Base-by-base conservation (phyloP, 2,329 filamentous ascomycete genomes). In the Exophiala phaeomuriformis region DNA sequence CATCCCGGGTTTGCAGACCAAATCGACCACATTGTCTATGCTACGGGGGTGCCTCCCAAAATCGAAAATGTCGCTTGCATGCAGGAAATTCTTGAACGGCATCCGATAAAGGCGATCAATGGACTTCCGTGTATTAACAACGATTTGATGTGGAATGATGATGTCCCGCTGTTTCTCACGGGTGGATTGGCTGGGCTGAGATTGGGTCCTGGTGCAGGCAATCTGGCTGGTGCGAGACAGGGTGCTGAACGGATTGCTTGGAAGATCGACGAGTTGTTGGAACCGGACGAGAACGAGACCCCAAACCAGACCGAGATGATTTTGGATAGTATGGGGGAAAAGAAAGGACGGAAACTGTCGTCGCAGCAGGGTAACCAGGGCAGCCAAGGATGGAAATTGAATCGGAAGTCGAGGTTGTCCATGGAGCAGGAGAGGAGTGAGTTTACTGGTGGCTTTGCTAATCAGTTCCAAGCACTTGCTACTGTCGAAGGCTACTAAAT, bases 51-150 rank as follows among this genome's bases (percentile, higher is more conserved):
- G 37, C 76, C 81, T 46, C 79, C 81, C 0, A 76, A 89, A 58
- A 79, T 88, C 29, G 64, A 69, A 1, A 73, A 74, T 1, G 72
- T 90, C 27, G 77, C 83, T 0, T 82, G 82, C 52, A 69, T 91
- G 8, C 69, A 80, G 52, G 77, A 72, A 0, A 78, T 91, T 64
- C 68, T 79, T 5, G 58, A 71, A 2, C 75, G 81, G 12, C 74
- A 84, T 56, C 85, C 85, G 0, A 76, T 91, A 33, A 69, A 80
- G 10, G 77, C 73, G 0, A 75, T 80, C 28, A 81, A 81, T 3
- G 87, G 87, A 0, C 71, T 90, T 19, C 87, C 88, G 0, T 87
- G 84, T 59, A 68, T 91, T 48, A 90, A 79, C 1, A 80, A 90
- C 40, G 86, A 91, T 62, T 71, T 91, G 56, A 85, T 84, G 77